Conservation (phyloP, 2,329 filamentous ascomycete species). For the Alternaria burnsii region DNA sequence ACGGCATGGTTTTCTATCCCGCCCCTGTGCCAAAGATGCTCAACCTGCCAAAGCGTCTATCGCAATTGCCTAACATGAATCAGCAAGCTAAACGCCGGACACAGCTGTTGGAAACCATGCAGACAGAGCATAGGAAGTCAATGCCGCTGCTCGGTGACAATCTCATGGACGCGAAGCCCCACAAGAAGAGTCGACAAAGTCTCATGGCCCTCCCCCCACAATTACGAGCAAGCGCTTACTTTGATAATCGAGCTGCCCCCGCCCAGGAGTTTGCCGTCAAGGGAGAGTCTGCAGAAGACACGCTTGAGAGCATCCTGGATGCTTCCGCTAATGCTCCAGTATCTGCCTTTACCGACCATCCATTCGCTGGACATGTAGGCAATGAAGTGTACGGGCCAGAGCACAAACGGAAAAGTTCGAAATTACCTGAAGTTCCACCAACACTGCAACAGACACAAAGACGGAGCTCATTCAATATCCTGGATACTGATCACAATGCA, state of each 20-base stretch:
- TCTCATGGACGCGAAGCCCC: slow-evolving; percentile 18
- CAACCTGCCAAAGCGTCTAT: slow-evolving; percentile 88
- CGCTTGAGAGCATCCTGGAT: slow-evolving; percentile 89
- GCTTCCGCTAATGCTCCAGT: slow-evolving; percentile 89
- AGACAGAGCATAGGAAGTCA: slow-evolving; percentile 62
- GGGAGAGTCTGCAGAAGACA: slow-evolving; percentile 85
- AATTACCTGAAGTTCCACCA: slow-evolving; percentile 35
- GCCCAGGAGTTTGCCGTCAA: slow-evolving; percentile 65
- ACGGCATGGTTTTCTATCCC: slow-evolving; percentile 93
- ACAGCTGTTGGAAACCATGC: slow-evolving; percentile 73
- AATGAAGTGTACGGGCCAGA: slow-evolving; percentile 74
- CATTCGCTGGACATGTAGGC: slow-evolving; percentile 78
- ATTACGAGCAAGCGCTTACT: slow-evolving; percentile 89
- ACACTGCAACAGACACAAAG: slow-evolving; percentile 44
- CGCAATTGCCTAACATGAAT: slow-evolving; percentile 71
- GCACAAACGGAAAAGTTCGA: slow-evolving; percentile 52
- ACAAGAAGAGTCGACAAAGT: slow-evolving; percentile 49
- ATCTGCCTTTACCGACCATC: slow-evolving; percentile 89
- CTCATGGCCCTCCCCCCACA: slow-evolving; percentile 76
- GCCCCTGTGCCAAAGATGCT: slow-evolving; percentile 93
- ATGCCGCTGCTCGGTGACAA: slow-evolving; percentile 41
- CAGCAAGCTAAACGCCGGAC: slow-evolving; percentile 76
- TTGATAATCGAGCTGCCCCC: slow-evolving; percentile 70
- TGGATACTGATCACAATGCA: slow-evolving; percentile 50
- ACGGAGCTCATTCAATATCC: slow-evolving; percentile 49